Conservation (phyloP, 140 eudicot genomes). For the Bidens hawaiensis region DNA sequence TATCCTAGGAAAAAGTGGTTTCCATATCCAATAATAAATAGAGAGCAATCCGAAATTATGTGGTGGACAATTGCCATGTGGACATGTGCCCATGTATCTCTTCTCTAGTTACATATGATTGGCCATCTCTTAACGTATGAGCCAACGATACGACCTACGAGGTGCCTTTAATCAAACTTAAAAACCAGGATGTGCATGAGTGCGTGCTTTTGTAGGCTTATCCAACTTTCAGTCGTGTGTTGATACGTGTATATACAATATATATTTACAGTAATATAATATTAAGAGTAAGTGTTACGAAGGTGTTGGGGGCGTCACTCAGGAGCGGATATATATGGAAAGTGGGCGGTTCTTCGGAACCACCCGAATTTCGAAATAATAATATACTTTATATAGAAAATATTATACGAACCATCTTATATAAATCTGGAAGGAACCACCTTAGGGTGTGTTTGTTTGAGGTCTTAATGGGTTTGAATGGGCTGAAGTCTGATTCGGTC, state of each 20-base stretch:
- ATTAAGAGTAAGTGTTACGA: too few relatives aligned
- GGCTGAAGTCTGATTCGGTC: too few relatives aligned
- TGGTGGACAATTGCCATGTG: slow-evolving; percentile 6
- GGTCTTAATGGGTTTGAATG: too few relatives aligned
- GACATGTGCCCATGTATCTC: slow-evolving; percentile 5
- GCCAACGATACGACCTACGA: background rate
- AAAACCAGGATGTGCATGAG: slow-evolving; percentile 2
- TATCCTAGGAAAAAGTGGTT: background rate
- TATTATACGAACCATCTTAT: too few relatives aligned
- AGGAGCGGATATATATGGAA: too few relatives aligned
- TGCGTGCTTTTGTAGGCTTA: slow-evolving; percentile 15
- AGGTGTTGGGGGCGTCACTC: too few relatives aligned
- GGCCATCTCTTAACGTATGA: background rate
- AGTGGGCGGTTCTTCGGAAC: too few relatives aligned
- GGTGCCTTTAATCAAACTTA: background rate
- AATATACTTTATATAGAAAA: too few relatives aligned
- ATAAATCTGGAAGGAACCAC: too few relatives aligned
- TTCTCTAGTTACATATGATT: background rate
- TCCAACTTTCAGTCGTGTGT: background rate
- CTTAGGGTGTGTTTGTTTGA: too few relatives aligned
- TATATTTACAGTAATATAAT: too few relatives aligned
- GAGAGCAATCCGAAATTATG: background rate
- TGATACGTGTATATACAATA: background rate
- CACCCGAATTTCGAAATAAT: too few relatives aligned
- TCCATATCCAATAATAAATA: background rate